phyloP scores from a whole-genome alignment of 2,329 filamentous ascomycete genomes.

The Epicoccum sorghinum region DNA sequence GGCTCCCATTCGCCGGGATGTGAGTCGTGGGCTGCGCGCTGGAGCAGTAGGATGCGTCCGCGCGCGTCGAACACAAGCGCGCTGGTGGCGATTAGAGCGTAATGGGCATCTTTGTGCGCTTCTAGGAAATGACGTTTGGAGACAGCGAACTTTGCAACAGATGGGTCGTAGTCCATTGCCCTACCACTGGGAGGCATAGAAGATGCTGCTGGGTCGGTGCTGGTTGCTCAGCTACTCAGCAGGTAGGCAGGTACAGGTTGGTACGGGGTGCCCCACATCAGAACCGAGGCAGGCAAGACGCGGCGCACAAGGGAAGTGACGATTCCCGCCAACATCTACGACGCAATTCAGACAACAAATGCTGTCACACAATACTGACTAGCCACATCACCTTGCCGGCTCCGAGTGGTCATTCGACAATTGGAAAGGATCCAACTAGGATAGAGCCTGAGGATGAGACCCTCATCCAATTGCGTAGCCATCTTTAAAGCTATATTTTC shows the following conservation, averaged over 20 bases:
- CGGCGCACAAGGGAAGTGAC: too few species aligned
- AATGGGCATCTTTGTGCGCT: neutral
- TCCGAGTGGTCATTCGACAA: too few species aligned
- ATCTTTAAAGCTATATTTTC: too few species aligned
- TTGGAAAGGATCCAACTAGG: too few species aligned
- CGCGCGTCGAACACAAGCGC: slow-evolving; percentile 3
- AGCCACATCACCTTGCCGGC: too few species aligned
- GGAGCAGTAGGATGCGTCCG: slow-evolving; percentile 53
- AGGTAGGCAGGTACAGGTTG: too few species aligned
- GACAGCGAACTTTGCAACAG: slow-evolving; percentile 1
- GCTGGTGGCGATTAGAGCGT: slow-evolving; percentile 1
- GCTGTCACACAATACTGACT: too few species aligned
- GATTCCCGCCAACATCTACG: too few species aligned
- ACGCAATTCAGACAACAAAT: too few species aligned
- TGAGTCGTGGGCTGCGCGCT: slow-evolving; percentile 54
- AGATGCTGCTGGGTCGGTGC: neutral
- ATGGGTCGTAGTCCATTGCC: neutral
- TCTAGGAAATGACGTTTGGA: slow-evolving; percentile 3
- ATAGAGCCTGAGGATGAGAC: too few species aligned
- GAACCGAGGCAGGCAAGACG: neutral
- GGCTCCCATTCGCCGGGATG: slow-evolving; percentile 57
- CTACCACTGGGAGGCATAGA: neutral
- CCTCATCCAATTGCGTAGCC: too few species aligned
- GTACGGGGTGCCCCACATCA: neutral
- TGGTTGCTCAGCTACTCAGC: neutral